Evolutionary conservation across 371 early-diverging fungal species (phyloP), one percentile per base, ranked within the genome.

Genomic region (Umbelopsis sp.): DNA sequence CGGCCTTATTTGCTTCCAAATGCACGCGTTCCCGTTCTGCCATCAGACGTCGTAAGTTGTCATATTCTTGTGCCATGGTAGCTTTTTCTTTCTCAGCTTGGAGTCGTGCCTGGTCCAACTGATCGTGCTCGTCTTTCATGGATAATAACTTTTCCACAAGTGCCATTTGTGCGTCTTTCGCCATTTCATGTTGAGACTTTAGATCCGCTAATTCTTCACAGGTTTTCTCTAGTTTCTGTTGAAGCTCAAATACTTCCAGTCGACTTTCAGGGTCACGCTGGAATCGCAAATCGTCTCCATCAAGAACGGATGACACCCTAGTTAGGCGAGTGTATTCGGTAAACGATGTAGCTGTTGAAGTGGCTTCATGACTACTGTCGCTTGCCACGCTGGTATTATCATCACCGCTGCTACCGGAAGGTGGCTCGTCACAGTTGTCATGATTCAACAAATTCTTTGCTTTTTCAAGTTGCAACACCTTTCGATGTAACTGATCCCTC

Each of bases 141-240:
- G 76, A 75, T 44, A 81, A 63, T 65, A 83, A 67, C 20, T 76
- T 70, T 53, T 83, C 81, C n/a, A 83, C 76, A 2, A 83, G 69
- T 2, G 76, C 72, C 12, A 65, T 67, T 44, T 80, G 70, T 1
- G 83, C 80, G 67, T 83, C 78, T 51, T 83, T 79, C 14, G 79
- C 75, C 81, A 80, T 79, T 38, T 53, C 52, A 45, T 78, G 73
- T 52, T 80, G 78, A 24, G 66, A 50, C 32, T 65, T 65, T 2
- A 51, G 20, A n/a, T 77, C 72, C 1, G 66, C 25, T 46, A 79
- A 18, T 37, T 83, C 81, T 53, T 80, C 76, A 38, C 66, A 48
- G 1, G 32, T 37, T 51, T 46, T 65, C 22, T 65, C 66, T 22
- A 75, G 69, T 44, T 78, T 76, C 63, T 79, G 78, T 29, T 75